Percentiles rank a stretch among this genome's conserved stretches.
Conservation (phyloP, 2,329 filamentous ascomycete species). For the Botrytis tulipae region DNA sequence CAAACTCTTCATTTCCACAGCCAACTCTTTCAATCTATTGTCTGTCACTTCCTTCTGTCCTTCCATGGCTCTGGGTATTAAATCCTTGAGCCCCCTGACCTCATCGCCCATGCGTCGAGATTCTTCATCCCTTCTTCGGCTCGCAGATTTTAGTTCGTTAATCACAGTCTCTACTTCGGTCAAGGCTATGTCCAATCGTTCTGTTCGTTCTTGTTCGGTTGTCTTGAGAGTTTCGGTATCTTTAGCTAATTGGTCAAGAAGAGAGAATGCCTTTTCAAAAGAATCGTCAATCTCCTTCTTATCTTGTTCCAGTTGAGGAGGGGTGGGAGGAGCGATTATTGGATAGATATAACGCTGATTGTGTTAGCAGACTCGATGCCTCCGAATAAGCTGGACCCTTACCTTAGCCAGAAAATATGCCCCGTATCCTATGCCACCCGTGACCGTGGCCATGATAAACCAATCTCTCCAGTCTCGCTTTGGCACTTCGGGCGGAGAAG, state of each 20-base stretch:
- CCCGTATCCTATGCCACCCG: constrained; percentile 85
- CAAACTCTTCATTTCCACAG: constrained; percentile 83
- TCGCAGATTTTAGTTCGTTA: constrained; percentile 75
- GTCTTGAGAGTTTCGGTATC: constrained; percentile 87
- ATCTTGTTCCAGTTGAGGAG: constrained; percentile 89
- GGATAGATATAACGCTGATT: constrained; percentile 82
- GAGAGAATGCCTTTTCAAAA: constrained; percentile 85
- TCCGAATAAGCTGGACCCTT: constrained; percentile 28
- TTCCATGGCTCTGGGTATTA: constrained; percentile 85
- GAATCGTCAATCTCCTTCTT: constrained; percentile 90
- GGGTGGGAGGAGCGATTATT: constrained; percentile 87
- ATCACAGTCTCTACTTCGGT: constrained; percentile 83
- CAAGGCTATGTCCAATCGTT: constrained; percentile 77
- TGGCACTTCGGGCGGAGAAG: constrained; percentile 58
- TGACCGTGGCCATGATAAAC: constrained; percentile 99
- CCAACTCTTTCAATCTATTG: constrained; percentile 77
- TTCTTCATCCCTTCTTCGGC: constrained; percentile 81
- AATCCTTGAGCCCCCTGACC: constrained; percentile 74
- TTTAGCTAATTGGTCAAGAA: constrained; percentile 87
- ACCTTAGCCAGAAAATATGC: constrained; percentile 86
- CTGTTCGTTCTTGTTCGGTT: constrained; percentile 79
- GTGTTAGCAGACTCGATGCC: background rate
- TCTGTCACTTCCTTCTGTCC: constrained; percentile 85
- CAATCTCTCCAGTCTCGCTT: constrained; percentile 95
- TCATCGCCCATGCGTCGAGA: constrained; percentile 83